A percentile compares a stretch with the other conserved stretches of the same genome.
These are phyloP conservation scores for Lithohypha guttulata DNA, from an alignment of 2,329 filamentous ascomycete species.

Conservation along the genomic window DNA sequence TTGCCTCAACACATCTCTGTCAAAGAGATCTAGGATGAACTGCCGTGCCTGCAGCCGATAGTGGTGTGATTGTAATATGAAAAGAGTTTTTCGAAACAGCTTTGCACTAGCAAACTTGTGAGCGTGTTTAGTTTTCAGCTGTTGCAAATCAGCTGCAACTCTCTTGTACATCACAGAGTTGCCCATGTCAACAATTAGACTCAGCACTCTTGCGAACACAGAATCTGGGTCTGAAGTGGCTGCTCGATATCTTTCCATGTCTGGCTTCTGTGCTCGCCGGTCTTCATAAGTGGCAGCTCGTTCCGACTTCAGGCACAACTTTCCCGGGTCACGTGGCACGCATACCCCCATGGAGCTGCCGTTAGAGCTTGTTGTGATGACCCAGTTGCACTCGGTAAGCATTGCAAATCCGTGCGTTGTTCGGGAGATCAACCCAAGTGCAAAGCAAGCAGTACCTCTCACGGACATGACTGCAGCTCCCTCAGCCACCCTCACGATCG, in stretches of 20 bases:
- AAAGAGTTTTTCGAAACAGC: constrained; percentile 77
- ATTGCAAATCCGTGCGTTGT: constrained; percentile 90
- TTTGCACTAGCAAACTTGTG: constrained; percentile 63
- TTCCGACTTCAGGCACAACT: constrained; percentile 52
- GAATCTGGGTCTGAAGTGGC: constrained; percentile 52
- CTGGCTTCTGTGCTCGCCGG: constrained; percentile 33
- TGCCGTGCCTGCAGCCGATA: constrained; percentile 78
- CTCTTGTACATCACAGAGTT: constrained; percentile 89
- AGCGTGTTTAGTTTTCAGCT: constrained; percentile 62
- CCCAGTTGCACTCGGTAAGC: constrained; percentile 81
- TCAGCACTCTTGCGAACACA: constrained; percentile 63
- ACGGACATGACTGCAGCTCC: constrained; percentile 81
- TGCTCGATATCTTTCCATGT: constrained; percentile 43
- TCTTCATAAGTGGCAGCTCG: constrained; percentile 22
- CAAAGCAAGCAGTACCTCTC: constrained; percentile 92
- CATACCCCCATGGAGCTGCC: constrained; percentile 81
- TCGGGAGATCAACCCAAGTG: constrained; percentile 80
- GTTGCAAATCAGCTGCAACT: constrained; percentile 66
- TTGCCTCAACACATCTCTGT: constrained; percentile 72
- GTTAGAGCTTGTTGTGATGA: constrained; percentile 72
- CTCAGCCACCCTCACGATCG: constrained; percentile 82
- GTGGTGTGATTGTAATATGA: constrained; percentile 76
- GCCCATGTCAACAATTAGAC: constrained; percentile 75
- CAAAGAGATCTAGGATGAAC: constrained; percentile 88
- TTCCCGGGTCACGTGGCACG: constrained; percentile 66